These are phyloP conservation scores for Nepenthes alata DNA, from an alignment of 179 eudicot species.

Conservation along the genomic window DNA sequence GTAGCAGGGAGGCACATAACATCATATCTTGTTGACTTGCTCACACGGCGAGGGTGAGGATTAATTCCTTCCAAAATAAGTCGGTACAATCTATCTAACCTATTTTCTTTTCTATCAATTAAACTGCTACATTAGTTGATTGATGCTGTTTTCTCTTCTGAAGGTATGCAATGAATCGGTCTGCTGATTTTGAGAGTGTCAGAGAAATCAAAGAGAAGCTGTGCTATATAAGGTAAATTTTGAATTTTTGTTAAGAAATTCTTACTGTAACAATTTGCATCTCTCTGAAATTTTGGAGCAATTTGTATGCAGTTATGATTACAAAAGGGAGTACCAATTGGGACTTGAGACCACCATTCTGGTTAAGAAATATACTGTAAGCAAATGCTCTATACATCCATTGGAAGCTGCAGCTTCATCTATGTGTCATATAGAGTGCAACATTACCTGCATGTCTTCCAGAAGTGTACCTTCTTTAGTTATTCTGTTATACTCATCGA, in stretches of 20 bases:
- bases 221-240: slow-evolving; percentile 71
- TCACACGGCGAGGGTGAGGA: slow-evolving; percentile 83
- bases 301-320: slow-evolving; percentile 70
- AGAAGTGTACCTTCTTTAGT: too few species aligned
- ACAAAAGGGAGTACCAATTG: slow-evolving; percentile 91
- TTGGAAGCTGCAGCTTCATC: too few species aligned
- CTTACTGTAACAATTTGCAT: neutral
- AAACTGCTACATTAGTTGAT: slow-evolving; percentile 3
- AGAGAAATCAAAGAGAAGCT: slow-evolving; percentile 97
- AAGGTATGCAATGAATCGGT: slow-evolving; percentile 90
- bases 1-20: slow-evolving; percentile 97
- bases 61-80: slow-evolving; percentile 14
- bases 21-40: slow-evolving; percentile 89
- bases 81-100: slow-evolving; percentile 8
- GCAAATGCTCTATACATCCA: slow-evolving; percentile 13
- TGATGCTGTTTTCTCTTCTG: slow-evolving; percentile 16
- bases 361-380: slow-evolving; percentile 89
- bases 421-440: neutral
- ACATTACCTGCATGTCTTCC: too few species aligned
- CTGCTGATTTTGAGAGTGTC: slow-evolving; percentile 93
- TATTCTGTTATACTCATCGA: neutral
- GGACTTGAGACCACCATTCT: slow-evolving; percentile 98
- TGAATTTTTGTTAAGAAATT: neutral
- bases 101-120: slow-evolving; percentile 5
- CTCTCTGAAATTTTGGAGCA: slow-evolving; percentile 8